phyloP scores from a whole-genome alignment of 176 grass and related monocot species.

The Carex cristatella region DNA sequence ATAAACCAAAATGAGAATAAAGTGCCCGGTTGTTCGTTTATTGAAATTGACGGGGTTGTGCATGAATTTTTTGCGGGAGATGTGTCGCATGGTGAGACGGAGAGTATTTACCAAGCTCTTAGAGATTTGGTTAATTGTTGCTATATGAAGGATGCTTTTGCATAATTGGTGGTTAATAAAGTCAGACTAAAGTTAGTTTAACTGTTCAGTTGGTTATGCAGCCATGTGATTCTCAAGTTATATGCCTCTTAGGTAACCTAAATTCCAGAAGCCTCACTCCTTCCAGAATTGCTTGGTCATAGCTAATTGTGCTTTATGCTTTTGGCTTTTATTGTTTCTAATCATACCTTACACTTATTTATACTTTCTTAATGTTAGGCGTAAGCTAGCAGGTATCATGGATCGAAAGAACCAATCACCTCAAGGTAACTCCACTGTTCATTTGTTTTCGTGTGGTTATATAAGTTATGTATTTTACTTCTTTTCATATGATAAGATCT shows the following conservation, averaged over 20 bases:
- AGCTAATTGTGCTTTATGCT: background rate
- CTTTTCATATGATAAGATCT: background rate
- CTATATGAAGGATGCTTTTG: constrained; percentile 17
- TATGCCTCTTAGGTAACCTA: background rate
- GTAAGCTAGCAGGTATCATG: constrained; percentile 27
- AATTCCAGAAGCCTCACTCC: background rate
- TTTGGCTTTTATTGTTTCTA: background rate
- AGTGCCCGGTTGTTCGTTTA: constrained; percentile 71
- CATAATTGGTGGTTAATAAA: background rate
- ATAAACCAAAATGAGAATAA: constrained; percentile 41
- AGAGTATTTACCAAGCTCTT: constrained; percentile 55
- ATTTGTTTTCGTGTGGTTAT: constrained; percentile 19
- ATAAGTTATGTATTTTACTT: background rate
- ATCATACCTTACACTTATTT: constrained; percentile 9
- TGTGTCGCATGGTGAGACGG: constrained; percentile 47
- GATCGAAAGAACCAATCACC: constrained; percentile 71
- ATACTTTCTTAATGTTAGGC: constrained; percentile 8
- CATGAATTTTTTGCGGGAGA: constrained; percentile 70
- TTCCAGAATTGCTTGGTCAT: background rate
- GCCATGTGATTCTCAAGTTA: background rate
- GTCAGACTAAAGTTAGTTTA: background rate
- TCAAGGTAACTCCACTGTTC: constrained; percentile 46
- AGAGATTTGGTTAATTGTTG: constrained; percentile 29
- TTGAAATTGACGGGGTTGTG: constrained; percentile 74
- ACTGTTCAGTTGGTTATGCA: background rate